Evolutionary conservation across 1,284 basidiomycete genomes (phyloP).

Genomic region (Schizophyllum commune): DNA sequence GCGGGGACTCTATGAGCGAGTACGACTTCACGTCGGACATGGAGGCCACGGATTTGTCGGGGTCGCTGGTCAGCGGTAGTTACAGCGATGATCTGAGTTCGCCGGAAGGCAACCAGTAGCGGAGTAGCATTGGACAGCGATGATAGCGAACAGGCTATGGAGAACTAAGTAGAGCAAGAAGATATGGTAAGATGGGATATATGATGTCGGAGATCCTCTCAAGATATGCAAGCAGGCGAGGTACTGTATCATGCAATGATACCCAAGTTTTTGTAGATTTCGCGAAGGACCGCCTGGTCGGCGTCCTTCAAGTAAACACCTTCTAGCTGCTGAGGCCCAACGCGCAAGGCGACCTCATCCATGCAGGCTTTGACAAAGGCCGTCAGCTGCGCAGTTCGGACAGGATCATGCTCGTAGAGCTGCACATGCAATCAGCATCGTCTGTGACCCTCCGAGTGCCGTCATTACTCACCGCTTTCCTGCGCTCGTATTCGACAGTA

Average conservation of each 20-base stretch:
- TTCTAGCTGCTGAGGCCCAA: slow-evolving; percentile 52
- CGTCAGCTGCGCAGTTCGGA: slow-evolving; percentile 55
- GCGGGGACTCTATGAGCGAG: slow-evolving; percentile 39
- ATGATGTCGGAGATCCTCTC: not conserved
- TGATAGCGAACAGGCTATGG: not conserved
- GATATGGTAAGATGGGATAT: not conserved
- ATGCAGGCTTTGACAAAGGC: slow-evolving; percentile 48
- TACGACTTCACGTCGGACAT: slow-evolving; percentile 54
- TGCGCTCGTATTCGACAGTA: slow-evolving; percentile 62
- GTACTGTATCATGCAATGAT: not conserved
- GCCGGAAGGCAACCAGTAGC: not conserved
- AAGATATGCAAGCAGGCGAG: not conserved
- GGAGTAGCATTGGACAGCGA: not conserved
- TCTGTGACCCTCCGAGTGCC: not conserved
- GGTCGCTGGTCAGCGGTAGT: slow-evolving; percentile 7
- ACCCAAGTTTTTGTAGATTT: slow-evolving; percentile 29
- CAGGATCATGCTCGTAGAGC: slow-evolving; percentile 63
- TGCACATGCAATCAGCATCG: slow-evolving; percentile 20
- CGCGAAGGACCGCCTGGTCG: slow-evolving; percentile 62
- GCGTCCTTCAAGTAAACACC: slow-evolving; percentile 51
- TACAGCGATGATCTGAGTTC: not conserved
- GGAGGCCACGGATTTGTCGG: slow-evolving; percentile 39
- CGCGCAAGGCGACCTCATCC: slow-evolving; percentile 49
- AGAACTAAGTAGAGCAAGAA: not conserved
- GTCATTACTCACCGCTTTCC: slow-evolving; percentile 46